Conservation (phyloP, 495 filamentous ascomycete species). For the Talaromyces wortmannii region DNA sequence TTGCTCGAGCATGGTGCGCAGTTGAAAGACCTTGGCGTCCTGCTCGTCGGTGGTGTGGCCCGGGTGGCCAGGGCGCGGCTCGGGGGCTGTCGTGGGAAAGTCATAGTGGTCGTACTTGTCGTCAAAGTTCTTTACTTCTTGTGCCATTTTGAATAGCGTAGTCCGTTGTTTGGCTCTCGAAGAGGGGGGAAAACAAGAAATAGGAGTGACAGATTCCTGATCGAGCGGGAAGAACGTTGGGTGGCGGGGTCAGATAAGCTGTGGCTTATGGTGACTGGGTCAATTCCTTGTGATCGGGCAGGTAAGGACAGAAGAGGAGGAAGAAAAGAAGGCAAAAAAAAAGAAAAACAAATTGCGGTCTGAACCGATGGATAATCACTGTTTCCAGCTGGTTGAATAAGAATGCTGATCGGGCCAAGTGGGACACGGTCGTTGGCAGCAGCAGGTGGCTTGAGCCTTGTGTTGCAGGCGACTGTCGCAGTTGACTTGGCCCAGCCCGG, state of each 20-base stretch:
- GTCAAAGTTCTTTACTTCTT: slow-evolving; percentile 30
- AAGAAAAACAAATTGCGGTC: neutral
- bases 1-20: slow-evolving; percentile 77
- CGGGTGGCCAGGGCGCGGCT: slow-evolving; percentile 68
- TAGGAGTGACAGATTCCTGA: no score
- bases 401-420: neutral
- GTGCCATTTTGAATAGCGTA: slow-evolving; percentile 25
- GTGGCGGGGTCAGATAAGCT: no score
- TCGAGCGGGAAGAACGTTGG: no score
- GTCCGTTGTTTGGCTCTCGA: neutral
- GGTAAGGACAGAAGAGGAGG: no score
- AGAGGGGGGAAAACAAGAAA: neutral
- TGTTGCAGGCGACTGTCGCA: neutral
- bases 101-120: slow-evolving; percentile 96
- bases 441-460: neutral
- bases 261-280: no score
- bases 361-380: slow-evolving; percentile 1
- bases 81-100: slow-evolving; percentile 73
- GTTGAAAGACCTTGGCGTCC: slow-evolving; percentile 81
- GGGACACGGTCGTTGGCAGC: neutral
- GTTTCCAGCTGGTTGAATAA: neutral
- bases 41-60: slow-evolving; percentile 83
- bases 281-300: no score
- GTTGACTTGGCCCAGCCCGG: neutral
- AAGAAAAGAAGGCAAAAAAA: no score